Conservation (phyloP, 352 stramenopile species). For the Albugo laibachii region DNA sequence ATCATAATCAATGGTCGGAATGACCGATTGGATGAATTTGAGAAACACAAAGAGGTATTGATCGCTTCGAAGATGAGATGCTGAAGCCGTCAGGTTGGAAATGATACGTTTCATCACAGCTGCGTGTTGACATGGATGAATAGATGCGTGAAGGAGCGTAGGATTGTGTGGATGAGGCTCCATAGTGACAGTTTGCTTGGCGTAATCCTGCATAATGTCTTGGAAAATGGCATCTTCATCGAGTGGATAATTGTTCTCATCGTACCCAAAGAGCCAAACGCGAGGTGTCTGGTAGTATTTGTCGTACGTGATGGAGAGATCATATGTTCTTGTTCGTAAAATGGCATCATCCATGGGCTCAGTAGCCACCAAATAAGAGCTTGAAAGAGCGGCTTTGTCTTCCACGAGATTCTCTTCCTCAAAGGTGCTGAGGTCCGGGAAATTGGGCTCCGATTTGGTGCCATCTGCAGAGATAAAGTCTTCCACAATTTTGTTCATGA, state of each 20-base stretch:
- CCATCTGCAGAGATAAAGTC: conserved; percentile 26
- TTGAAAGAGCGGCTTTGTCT: conserved; percentile 35
- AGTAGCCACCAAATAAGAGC: conserved; percentile 35
- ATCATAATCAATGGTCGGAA: conserved; percentile 99
- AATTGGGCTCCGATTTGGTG: conserved; percentile 3
- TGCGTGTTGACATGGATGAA: conserved; percentile 97
- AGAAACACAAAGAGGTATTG: conserved; percentile 99
- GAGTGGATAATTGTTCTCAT: conserved; percentile 79
- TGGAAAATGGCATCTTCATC: conserved; percentile 91
- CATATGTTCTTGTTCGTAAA: conserved; percentile 92
- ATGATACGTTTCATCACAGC: conserved; percentile 98
- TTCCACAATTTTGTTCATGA: conserved; percentile 49
- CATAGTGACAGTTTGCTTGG: conserved; percentile 98
- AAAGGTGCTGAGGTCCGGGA: conserved; percentile 39
- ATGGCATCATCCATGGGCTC: conserved; percentile 57
- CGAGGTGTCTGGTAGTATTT: conserved; percentile 99
- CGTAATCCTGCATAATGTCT: conserved; percentile 98
- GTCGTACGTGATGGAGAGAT: conserved; percentile 98
- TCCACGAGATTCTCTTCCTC: conserved; percentile 51
- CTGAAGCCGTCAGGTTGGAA: conserved; percentile 60
- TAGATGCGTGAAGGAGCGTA: conserved; percentile 80
- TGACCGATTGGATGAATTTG: conserved; percentile 98
- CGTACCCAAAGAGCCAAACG: conserved; percentile 95
- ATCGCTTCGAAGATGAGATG: conserved; percentile 72
- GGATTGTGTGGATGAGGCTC: conserved; percentile 90